These are phyloP conservation scores for Coemansia sp. DNA, from an alignment of 192 early-diverging fungal genomes.

Conservation along the genomic window DNA sequence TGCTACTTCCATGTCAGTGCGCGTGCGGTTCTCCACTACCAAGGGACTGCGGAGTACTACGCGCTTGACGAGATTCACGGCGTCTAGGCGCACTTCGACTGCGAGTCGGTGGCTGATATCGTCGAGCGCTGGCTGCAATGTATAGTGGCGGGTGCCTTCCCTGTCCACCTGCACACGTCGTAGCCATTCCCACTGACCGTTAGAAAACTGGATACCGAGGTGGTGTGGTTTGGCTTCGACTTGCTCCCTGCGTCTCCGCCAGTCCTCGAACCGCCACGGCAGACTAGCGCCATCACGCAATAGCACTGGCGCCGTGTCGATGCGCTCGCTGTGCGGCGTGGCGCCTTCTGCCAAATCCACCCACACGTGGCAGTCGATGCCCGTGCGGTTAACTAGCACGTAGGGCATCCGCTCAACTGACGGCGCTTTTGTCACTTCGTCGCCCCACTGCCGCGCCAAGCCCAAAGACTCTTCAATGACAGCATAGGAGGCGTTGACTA, in stretches of 20 bases:
- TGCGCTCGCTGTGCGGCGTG: constrained; percentile 46
- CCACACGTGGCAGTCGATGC: constrained; percentile 91
- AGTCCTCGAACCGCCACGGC: constrained; percentile 97
- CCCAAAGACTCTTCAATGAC: constrained; percentile 71
- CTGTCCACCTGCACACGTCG: constrained; percentile 88
- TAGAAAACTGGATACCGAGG: constrained; percentile 83
- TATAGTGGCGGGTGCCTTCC: constrained; percentile 81
- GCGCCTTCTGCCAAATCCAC: constrained; percentile 60
- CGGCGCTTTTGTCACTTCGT: constrained; percentile 31
- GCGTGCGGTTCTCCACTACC: constrained; percentile 82
- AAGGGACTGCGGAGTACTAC: constrained; percentile 89
- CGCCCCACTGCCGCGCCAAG: constrained; percentile 59
- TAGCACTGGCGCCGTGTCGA: constrained; percentile 69
- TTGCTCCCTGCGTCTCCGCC: constrained; percentile 89
- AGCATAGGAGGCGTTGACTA: constrained; percentile 87
- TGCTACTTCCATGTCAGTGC: constrained; percentile 76
- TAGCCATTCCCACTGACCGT: constrained; percentile 88
- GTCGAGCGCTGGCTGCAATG: constrained; percentile 80
- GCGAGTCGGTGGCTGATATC: constrained; percentile 81
- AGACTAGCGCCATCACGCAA: constrained; percentile 71
- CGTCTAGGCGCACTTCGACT: constrained; percentile 81
- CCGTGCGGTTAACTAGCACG: constrained; percentile 87
- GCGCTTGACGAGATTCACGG: constrained; percentile 81
- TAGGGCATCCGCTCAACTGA: constrained; percentile 73
- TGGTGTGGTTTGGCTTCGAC: constrained; percentile 67